Conservation (phyloP, 108 stramenopile species). For the Cylindrotheca closterium region DNA sequence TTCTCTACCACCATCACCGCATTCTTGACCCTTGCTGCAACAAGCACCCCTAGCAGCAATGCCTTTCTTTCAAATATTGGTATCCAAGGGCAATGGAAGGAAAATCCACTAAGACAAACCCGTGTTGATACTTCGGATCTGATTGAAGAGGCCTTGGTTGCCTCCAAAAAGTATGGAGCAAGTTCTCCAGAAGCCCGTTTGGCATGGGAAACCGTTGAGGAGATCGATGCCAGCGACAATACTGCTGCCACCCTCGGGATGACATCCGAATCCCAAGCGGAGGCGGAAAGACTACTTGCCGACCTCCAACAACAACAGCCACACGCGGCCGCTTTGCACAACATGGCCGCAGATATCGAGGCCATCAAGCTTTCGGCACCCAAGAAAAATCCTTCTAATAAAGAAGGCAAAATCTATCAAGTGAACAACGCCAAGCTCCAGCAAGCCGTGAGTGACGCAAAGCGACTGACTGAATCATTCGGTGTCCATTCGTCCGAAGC, state of each 20-base stretch:
- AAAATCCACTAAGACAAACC: no score
- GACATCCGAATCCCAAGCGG: constrained; percentile 30
- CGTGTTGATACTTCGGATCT: constrained; percentile 36
- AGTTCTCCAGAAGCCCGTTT: constrained; percentile 61
- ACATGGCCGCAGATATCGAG: constrained; percentile 19
- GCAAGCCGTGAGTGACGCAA: constrained; percentile 55
- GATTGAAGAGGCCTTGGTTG: constrained; percentile 64
- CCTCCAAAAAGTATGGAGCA: constrained; percentile 59
- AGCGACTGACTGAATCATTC: constrained; percentile 39
- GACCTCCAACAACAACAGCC: constrained; percentile 6
- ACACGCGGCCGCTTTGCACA: background rate
- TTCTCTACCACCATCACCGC: no score
- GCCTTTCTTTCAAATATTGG: no score
- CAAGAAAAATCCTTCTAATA: background rate
- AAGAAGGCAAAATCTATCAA: no score
- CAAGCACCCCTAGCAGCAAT: no score
- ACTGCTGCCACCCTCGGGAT: constrained; percentile 70
- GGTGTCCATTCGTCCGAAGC: constrained; percentile 58
- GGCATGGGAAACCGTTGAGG: constrained; percentile 83
- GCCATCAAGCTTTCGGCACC: constrained; percentile 21
- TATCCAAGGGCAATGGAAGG: no score
- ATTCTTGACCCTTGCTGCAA: no score
- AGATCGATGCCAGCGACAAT: constrained; percentile 69
- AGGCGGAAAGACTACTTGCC: constrained; percentile 15
- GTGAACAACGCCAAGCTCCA: constrained; percentile 24